A percentile compares a stretch with the other conserved stretches of the same genome.
These are phyloP conservation scores for Ustilago cynodontis DNA, from an alignment of 1,284 basidiomycete species.

Conservation along the genomic window DNA sequence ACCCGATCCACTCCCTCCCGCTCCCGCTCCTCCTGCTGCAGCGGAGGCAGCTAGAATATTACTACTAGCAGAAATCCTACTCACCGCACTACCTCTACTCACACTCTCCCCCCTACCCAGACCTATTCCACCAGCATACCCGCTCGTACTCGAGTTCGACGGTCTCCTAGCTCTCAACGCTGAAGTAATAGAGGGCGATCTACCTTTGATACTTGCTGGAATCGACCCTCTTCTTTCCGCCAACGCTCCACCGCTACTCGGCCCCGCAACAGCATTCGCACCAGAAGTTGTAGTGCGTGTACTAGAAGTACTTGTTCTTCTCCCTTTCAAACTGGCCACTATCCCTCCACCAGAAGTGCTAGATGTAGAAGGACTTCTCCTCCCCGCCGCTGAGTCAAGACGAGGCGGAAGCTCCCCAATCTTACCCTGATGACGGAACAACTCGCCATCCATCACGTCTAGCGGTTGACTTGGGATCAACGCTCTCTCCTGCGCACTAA, in stretches of 20 bases:
- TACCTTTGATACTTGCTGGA: constrained; percentile 38
- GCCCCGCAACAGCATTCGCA: not conserved
- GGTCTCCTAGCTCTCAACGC: constrained; percentile 26
- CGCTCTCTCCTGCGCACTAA: constrained; percentile 58
- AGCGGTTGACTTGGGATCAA: constrained; percentile 59
- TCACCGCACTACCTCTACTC: constrained; percentile 28
- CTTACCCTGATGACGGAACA: constrained; percentile 60
- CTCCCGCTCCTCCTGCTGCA: not conserved
- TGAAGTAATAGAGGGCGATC: constrained; percentile 26
- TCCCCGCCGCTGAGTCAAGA: constrained; percentile 14
- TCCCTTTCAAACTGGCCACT: constrained; percentile 34
- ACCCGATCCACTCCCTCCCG: no score
- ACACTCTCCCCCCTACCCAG: constrained; percentile 19
- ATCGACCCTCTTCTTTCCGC: constrained; percentile 21
- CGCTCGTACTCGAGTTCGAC: constrained; percentile 6
- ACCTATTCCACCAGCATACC: constrained; percentile 20
- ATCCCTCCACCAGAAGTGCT: constrained; percentile 22
- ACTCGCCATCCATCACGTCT: constrained; percentile 50
- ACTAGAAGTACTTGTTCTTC: constrained; percentile 29
- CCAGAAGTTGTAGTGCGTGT: constrained; percentile 24
- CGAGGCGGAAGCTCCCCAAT: constrained; percentile 59
- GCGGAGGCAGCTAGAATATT: no score
- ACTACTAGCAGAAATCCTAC: constrained; percentile 24
- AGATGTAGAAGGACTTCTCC: constrained; percentile 21
- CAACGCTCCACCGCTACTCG: not conserved